Conservation (phyloP, 2,329 filamentous ascomycete species). For the Aspergillus awamori region DNA sequence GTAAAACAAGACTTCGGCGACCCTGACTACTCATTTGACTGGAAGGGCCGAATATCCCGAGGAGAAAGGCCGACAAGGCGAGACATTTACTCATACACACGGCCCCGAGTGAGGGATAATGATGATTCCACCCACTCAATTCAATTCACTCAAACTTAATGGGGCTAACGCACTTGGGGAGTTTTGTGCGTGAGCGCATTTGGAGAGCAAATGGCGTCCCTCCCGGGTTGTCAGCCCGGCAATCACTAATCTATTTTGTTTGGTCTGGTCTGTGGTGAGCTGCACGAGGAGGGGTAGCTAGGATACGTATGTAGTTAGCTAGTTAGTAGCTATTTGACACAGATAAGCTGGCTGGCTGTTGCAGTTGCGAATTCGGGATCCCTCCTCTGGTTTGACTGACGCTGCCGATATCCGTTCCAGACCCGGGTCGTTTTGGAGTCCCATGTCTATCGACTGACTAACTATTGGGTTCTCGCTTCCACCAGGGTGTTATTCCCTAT, state of each 20-base stretch:
- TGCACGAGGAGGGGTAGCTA: too few species aligned
- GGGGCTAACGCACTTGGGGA: not conserved
- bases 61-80: not conserved
- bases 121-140: too few species aligned
- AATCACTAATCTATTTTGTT: too few species aligned
- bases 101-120: not conserved
- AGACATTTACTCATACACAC: not conserved
- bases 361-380: too few species aligned
- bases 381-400: not conserved
- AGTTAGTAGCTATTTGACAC: not conserved
- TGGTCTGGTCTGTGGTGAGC: too few species aligned
- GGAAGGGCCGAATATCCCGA: constrained; percentile 18
- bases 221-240: too few species aligned
- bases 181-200: not conserved
- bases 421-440: not conserved
- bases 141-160: not conserved
- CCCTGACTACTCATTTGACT: too few species aligned
- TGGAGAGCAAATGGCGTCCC: too few species aligned
- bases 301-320: too few species aligned
- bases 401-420: constrained; percentile 4
- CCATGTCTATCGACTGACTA: not conserved
- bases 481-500: too few species aligned
- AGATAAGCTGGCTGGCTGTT: not conserved
- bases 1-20: too few species aligned
- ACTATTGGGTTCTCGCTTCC: not conserved